phyloP scores from a whole-genome alignment of 192 early-diverging fungal genomes.

The Coemansia sp. region DNA sequence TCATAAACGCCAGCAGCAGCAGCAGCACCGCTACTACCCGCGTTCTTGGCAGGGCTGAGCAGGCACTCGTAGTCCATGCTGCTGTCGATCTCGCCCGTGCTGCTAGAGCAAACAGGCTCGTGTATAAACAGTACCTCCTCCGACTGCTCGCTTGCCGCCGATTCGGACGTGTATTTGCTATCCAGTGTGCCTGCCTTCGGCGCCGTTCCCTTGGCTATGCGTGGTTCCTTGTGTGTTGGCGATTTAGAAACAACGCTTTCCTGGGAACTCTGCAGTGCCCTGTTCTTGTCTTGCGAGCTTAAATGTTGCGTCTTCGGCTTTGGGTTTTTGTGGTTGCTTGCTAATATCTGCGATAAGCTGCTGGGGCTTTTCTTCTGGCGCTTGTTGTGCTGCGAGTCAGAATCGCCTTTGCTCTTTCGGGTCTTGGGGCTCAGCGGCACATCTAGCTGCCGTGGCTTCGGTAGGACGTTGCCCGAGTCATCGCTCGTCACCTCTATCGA shows the following conservation, averaged over 20 bases:
- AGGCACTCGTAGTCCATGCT: conserved; percentile 35
- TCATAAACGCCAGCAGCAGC: background rate
- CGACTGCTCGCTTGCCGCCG: background rate
- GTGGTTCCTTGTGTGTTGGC: background rate
- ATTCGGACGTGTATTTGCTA: background rate
- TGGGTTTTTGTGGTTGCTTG: conserved; percentile 7
- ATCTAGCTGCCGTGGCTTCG: background rate
- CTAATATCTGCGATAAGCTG: conserved; percentile 21
- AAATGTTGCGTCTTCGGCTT: background rate
- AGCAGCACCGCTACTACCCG: background rate
- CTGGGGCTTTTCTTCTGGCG: conserved; percentile 2
- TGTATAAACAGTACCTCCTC: conserved; percentile 4
- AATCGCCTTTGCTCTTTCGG: background rate
- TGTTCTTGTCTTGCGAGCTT: background rate
- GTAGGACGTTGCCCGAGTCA: conserved; percentile 4
- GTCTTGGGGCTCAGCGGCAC: background rate
- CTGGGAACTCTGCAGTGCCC: background rate
- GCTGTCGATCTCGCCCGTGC: background rate
- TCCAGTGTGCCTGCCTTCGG: background rate
- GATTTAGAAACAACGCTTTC: background rate
- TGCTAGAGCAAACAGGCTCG: conserved; percentile 8
- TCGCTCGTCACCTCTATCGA: conserved; percentile 37
- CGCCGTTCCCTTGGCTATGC: background rate
- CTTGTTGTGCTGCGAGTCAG: background rate
- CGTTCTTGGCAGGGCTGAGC: conserved; percentile 25